Conservation (phyloP, 164 flowering plant genomes). For the Kalanchoe fedtschenkoi region DNA sequence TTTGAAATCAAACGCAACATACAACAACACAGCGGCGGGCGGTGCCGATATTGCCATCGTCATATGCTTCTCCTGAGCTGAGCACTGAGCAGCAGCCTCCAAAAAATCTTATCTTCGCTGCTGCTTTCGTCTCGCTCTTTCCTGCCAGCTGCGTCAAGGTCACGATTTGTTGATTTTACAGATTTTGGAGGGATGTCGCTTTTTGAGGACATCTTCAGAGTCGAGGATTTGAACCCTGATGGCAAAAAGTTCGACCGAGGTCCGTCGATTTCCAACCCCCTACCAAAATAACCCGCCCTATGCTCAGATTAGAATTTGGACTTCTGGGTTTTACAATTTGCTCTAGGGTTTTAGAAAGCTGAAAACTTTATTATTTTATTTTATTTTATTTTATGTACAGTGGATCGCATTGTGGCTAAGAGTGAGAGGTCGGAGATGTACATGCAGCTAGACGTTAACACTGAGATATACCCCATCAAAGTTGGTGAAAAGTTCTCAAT, state of each 20-base stretch:
- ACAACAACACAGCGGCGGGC: too few relatives aligned
- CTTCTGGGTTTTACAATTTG: background rate
- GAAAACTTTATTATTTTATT: background rate
- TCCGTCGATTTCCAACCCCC: background rate
- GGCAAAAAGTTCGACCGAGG: conserved; percentile 3
- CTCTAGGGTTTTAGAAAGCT: too few relatives aligned
- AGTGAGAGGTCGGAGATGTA: conserved; percentile 3
- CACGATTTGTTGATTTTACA: too few relatives aligned
- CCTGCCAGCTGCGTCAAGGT: too few relatives aligned
- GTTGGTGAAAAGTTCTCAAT: conserved; percentile 1
- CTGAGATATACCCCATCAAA: background rate
- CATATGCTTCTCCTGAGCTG: too few relatives aligned
- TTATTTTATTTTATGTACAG: background rate
- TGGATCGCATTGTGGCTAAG: conserved; percentile 1
- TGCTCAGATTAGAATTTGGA: background rate
- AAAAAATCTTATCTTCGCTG: too few relatives aligned
- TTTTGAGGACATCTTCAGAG: background rate
- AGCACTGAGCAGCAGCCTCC: too few relatives aligned
- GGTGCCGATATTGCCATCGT: too few relatives aligned
- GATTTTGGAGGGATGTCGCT: conserved; percentile 1
- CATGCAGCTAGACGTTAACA: conserved; percentile 1
- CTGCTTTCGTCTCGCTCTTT: too few relatives aligned
- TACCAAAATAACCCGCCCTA: background rate
- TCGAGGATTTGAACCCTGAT: conserved; percentile 2
- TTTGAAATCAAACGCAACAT: too few relatives aligned